Base-by-base conservation (phyloP, 2,329 filamentous ascomycete species). In the Fonsecaea erecta region DNA sequence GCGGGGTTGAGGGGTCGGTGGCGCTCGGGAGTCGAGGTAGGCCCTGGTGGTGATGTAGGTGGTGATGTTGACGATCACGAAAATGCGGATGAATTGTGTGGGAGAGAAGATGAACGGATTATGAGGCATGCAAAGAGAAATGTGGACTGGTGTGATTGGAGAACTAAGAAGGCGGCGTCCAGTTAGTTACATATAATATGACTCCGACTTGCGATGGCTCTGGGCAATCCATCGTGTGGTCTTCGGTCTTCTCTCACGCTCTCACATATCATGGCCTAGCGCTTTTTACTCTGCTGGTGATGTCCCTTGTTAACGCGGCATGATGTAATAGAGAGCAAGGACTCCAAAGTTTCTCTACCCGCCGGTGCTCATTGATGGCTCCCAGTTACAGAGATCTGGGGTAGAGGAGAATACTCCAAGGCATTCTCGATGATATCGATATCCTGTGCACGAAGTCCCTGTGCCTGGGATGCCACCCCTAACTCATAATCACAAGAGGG, bases 1-100 rank as follows among this genome's bases (percentile, higher is more conserved):
- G 35, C 14, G 34, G 18, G 51, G 60, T 30, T 32, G 52, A 14
- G 32, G 64, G 35, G 32, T 9, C 8, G 34, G 37, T 53, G 12
- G 14, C 28, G 63, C 35, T 14, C 28, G 37, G 60, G 40, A 30
- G 48, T 57, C 32, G 24, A 68, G 46, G 48, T 66, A 69, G 26
- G 67, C 62, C 21, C 48, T 63, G 26, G 62, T 62, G 28, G 53
- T 65, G 14, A 68, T 60, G 62, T 63, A 72, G 32, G 68, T 65
- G 11, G 68, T 70, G 21, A 72, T 66, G 57, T 71, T 68, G 43
- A 72, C 71, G 21, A 72, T 71, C 53, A 71, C 62, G 46, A 72
- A 72, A 75, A 81, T 71, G 54, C 73, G 28, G 75, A 80, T 73
- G 73, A 74, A 67, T 26, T 71, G 68, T 2, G 67, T 61, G 11